Conservation (phyloP, 2,329 filamentous ascomycete genomes). For the Epicoccum nigrum region DNA sequence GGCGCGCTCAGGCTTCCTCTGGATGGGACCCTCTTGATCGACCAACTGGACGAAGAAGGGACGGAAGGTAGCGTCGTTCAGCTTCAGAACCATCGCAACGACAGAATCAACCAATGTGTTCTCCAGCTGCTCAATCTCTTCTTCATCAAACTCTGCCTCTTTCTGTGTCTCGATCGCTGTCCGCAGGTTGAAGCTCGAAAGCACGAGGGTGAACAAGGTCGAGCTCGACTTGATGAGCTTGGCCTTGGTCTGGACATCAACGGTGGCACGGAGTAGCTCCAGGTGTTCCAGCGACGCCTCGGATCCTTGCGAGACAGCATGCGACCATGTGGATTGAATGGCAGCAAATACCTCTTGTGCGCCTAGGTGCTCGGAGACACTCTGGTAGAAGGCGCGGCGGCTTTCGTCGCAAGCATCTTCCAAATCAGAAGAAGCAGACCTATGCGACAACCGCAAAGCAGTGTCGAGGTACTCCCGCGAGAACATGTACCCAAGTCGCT, state of each 20-base stretch:
- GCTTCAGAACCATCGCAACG: constrained; percentile 92
- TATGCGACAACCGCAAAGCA: constrained; percentile 73
- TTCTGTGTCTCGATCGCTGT: constrained; percentile 45
- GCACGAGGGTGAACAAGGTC: constrained; percentile 67
- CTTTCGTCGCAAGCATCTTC: constrained; percentile 68
- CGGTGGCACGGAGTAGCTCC: constrained; percentile 69
- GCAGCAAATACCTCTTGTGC: constrained; percentile 76
- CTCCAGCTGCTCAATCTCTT: constrained; percentile 67
- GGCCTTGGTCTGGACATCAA: constrained; percentile 80
- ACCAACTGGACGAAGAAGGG: constrained; percentile 88
- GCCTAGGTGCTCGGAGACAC: constrained; percentile 78
- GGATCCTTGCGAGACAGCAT: constrained; percentile 67
- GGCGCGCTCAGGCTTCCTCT: constrained; percentile 56
- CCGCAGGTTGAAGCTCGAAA: constrained; percentile 68
- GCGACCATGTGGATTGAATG: constrained; percentile 73
- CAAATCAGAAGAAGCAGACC: constrained; percentile 69
- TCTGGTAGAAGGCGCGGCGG: constrained; percentile 71
- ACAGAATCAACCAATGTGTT: constrained; percentile 69
- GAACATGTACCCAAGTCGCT: constrained; percentile 89
- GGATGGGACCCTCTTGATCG: constrained; percentile 66
- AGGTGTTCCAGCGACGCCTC: constrained; percentile 67
- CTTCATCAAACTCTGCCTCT: constrained; percentile 53
- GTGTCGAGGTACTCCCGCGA: constrained; percentile 75
- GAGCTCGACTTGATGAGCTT: constrained; percentile 76
- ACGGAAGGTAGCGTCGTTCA: constrained; percentile 92